These are phyloP conservation scores for Hyphodiscus sp. DNA, from an alignment of 2,329 filamentous ascomycete genomes.

Conservation along the genomic window DNA sequence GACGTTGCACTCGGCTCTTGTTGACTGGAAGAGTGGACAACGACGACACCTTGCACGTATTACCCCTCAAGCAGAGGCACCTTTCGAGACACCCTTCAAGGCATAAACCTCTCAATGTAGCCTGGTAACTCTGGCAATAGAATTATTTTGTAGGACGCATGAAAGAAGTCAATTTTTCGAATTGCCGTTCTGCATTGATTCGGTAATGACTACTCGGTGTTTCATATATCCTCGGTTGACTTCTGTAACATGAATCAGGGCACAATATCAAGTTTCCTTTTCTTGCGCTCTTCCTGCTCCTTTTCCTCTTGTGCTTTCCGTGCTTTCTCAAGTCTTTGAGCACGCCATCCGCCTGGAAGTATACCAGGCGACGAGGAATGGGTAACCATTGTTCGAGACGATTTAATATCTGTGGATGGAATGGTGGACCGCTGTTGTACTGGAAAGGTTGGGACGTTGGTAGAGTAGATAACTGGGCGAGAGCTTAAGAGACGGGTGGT, in stretches of 20 bases:
- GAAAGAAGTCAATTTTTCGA: neutral
- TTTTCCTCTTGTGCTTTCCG: constrained; percentile 14
- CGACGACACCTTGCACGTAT: constrained; percentile 74
- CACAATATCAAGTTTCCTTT: constrained; percentile 20
- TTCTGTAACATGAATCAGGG: constrained; percentile 21
- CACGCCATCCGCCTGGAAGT: neutral
- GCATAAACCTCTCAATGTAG: neutral
- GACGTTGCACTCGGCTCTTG: constrained; percentile 69
- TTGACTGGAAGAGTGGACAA: constrained; percentile 77
- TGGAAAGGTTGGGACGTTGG: neutral
- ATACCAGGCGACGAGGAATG: neutral
- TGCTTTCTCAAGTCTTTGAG: constrained; percentile 13
- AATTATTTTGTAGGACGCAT: neutral
- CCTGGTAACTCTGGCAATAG: constrained; percentile 4
- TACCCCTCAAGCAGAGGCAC: constrained; percentile 74
- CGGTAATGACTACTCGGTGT: too few species aligned
- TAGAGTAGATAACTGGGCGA: neutral
- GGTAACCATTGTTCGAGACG: neutral
- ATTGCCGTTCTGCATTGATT: neutral
- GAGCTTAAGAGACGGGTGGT: neutral
- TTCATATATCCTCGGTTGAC: neutral
- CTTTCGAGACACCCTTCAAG: constrained; percentile 61
- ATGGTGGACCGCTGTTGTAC: too few species aligned
- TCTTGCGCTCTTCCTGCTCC: constrained; percentile 15
- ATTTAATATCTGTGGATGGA: neutral